These are phyloP conservation scores for Neopestalotiopsis sp. DNA, from an alignment of 2,329 filamentous ascomycete genomes.

Conservation along the genomic window DNA sequence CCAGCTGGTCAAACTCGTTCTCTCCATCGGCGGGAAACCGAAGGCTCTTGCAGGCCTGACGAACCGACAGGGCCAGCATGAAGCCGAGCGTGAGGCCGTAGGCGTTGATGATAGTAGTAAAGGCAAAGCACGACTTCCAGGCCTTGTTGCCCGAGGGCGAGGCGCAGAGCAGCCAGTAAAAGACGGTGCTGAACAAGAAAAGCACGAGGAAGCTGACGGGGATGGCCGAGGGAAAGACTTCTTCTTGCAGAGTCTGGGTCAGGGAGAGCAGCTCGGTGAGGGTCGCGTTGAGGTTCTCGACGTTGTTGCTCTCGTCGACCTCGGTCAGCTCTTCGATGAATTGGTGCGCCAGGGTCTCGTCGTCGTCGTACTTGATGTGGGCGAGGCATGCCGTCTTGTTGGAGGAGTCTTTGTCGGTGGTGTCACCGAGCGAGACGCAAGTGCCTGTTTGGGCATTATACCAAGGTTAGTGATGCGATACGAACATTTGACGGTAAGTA, in stretches of 20 bases:
- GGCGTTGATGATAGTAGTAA: background rate
- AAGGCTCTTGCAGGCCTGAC: background rate
- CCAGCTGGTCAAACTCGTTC: background rate
- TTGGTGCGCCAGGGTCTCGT: background rate
- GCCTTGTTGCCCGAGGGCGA: slow-evolving; percentile 2
- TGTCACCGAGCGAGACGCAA: background rate
- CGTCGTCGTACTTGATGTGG: background rate
- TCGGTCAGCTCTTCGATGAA: background rate
- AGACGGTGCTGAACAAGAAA: background rate
- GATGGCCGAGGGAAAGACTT: background rate
- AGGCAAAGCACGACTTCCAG: background rate
- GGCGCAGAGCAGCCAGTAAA: background rate
- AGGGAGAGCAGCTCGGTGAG: background rate
- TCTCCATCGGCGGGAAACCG: background rate
- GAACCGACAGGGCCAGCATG: slow-evolving; percentile 4
- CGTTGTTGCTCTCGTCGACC: background rate
- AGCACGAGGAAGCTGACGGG: slow-evolving; percentile 3
- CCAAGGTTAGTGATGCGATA: background rate
- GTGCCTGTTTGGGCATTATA: background rate
- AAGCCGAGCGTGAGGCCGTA: slow-evolving; percentile 11
- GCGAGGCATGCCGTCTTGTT: background rate
- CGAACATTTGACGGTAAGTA: background rate
- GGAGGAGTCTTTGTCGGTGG: background rate
- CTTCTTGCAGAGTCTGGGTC: background rate
- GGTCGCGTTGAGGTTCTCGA: background rate